Evolutionary conservation across 129 eudicot species (phyloP), one percentile per base, ranked within the genome.

Genomic region (Ambrosia trifida): DNA sequence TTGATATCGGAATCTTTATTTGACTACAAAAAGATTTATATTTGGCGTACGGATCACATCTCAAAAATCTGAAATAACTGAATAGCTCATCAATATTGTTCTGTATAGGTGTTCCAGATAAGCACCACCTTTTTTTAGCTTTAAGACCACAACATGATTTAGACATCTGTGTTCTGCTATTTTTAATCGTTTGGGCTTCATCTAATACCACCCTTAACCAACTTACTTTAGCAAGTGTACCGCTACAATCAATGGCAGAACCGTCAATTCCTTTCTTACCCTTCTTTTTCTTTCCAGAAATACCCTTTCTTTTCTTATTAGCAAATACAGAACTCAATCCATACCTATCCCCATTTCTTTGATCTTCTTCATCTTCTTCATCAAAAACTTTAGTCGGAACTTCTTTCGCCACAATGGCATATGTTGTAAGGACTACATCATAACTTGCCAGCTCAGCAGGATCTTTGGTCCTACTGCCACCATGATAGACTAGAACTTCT

Each of bases 81-180:
- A 71, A 93, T 58, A 93, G 69, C 54, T 93, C 98, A 82, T 93
- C 96, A 24, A 93, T 81, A 4, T 96, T 77, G 76, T 93, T 93
- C 61, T 93, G 98, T 79, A 93, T 93, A 51, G 96, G 98, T 3
- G 98, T 89, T 77, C 98, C 96, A 3, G 98, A 93, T 66, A 94
- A 82, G 71, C 98, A 94, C 98, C 98, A 94, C 62, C 98, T 79
- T 53, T 81, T 78, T 81, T 87, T 94, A 3, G 98, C 98, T 79
- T 86, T 81, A 64, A 94, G 89, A 60, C 98, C 96, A 72, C 90
- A 84, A 74, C 98, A 94, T 2, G 98, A 96, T 81, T 90, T 82
- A 56, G 98, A 87, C 72, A 88, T 85, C 59, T 76, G 91, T 7
- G 97, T 94, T 81, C 98, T 84, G 76, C 89, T 89, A 75, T 89